Base-by-base conservation (phyloP, 2,329 filamentous ascomycete species). In the Huntiella bhutanensis region DNA sequence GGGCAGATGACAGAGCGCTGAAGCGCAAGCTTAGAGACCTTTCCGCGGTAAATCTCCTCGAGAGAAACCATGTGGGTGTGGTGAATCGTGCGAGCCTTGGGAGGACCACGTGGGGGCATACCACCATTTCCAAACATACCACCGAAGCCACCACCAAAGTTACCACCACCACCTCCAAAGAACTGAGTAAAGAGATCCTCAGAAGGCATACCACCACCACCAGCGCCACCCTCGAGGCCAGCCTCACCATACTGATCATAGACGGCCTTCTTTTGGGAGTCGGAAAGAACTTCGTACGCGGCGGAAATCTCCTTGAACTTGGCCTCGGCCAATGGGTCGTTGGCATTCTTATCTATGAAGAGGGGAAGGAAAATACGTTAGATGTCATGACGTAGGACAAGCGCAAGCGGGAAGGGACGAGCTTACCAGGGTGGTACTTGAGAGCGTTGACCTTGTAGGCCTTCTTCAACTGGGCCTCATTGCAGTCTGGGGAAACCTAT, bases 171-270 rank as follows among this genome's bases (percentile, higher is more conserved):
- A 50, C 78, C 76, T 54, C 85, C 85, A 59, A 96, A 96, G 78
- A 96, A 96, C 66, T 95, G 86, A 39, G 87, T 84, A 60, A 96
- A 95, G 52, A 96, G 71, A 55, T 96, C 88, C 64, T 96, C 91
- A 16, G 88, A 88, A 54, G 83, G 85, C 85, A 95, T 95, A 59
- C 86, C 86, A 50, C 71, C 78, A 51, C 73, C 82, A 57, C 83
- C 87, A 54, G 87, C 87, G 17, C 49, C 49, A 10, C 39, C 42
- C 61, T 96, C 88, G 43, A 98, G 75, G 52, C 91, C 91, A 57
- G 92, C 86, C 68, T 98, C 87, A 55, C 91, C 91, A 79, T 92
- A 94, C 64, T 95, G 85, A 59, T 98, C 91, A 64, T 98, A 98
- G 52, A 96, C 61, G 56, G 77, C 66, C 59, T 91, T 84, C 73